phyloP scores from a whole-genome alignment of 441 rosid genomes.

The Kokia cookei region DNA sequence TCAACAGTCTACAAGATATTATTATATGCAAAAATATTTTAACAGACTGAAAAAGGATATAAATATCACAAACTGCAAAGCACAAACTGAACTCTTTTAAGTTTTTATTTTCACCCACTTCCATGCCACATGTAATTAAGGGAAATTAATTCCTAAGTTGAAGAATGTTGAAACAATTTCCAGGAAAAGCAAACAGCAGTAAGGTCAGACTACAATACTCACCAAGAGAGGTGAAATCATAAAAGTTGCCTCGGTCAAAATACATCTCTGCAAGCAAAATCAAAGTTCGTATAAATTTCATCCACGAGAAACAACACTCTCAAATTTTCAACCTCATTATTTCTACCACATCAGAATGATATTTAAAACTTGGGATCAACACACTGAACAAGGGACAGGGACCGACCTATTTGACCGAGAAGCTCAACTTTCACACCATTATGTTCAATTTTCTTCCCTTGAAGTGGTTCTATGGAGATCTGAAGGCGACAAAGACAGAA shows the following conservation, averaged over 20 bases:
- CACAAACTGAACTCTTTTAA: not conserved
- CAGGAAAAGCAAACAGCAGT: not conserved
- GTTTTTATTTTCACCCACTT: not conserved
- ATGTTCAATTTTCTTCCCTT: slow-evolving; percentile 94
- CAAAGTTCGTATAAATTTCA: slow-evolving; percentile 6
- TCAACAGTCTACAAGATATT: not conserved
- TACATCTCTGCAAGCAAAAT: slow-evolving; percentile 61
- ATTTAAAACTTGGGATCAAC: not conserved
- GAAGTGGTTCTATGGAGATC: slow-evolving; percentile 80
- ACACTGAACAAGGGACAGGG: not conserved
- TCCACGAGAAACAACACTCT: slow-evolving; percentile 1
- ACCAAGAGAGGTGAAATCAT: slow-evolving; percentile 97
- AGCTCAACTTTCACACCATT: slow-evolving; percentile 94
- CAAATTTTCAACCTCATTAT: slow-evolving; percentile 2
- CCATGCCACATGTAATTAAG: not conserved
- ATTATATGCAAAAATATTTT: not conserved
- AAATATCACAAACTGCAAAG: not conserved
- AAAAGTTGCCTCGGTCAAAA: slow-evolving; percentile 92
- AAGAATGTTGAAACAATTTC: not conserved
- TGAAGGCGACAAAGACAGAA: slow-evolving; percentile 14
- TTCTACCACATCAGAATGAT: not conserved
- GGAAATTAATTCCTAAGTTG: not conserved
- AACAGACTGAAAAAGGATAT: not conserved
- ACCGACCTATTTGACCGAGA: slow-evolving; percentile 95
- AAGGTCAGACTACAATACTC: slow-evolving; percentile 23